Evolutionary conservation across 768 basidiomycete genomes (phyloP), one percentile per base, ranked within the genome.

Genomic region (Lentinula sp.): DNA sequence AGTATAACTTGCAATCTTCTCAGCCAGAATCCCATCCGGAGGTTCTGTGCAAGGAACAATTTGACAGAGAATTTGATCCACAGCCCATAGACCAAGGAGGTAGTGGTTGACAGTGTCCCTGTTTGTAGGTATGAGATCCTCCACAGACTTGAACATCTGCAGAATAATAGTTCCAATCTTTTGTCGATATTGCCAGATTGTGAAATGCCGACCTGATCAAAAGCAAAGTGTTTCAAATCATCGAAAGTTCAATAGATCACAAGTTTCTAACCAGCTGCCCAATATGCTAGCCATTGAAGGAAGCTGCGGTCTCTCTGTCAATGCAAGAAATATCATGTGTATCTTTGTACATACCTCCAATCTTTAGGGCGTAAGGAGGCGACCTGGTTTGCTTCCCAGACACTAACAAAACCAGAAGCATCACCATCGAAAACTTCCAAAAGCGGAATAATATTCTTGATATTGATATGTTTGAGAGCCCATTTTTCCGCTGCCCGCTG

Each of bases 161-260:
- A 52, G 48, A 39, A 62, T 18, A 9, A 62, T 43, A n/a, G 48
- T 49, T 8, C 62, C 53, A 20, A 62, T 62, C 36, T 58, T 62
- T 13, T 49, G 52, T 59, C 62, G 48, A 49, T 62, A 59, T 10
- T 48, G 28, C 62, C 57, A 62, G 3, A 54, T 58, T 18, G 62
- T 59, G 33, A 52, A 43, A 62, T 62, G 62, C 6, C 57, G 58
- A 23, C 62, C 62, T 62, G 6, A 3, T 37, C 36, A 20, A 42
- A 18, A 15, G 43, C 33, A 28, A 28, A 52, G 13, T 20, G 7
- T 10, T 20, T 16, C 10, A 20, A 8, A 12, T 5, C n/a, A 12
- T 16, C 18, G 15, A 39, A 20, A 28, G 13, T 13, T 5, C 2
- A 46, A 46, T 4, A 16, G 16, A 18, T 37, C 20, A 39, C 33